phyloP scores from a whole-genome alignment of 2,329 filamentous ascomycete species.

The Arachnomyces sp. region DNA sequence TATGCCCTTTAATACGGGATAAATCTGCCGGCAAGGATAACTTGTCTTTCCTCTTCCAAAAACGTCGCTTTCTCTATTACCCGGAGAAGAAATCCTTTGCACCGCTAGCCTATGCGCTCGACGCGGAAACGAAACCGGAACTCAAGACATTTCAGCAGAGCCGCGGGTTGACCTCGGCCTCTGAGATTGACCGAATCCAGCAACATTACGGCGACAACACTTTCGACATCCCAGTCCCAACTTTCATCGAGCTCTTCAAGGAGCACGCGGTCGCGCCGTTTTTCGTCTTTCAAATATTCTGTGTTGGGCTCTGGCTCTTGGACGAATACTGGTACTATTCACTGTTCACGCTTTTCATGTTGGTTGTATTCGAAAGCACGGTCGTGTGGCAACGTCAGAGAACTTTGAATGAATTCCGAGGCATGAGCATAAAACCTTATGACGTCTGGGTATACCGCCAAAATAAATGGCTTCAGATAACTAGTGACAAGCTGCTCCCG shows the following conservation, averaged over 20 bases:
- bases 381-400: conserved; percentile 98
- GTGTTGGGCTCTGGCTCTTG: conserved; percentile 94
- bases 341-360: conserved; percentile 96
- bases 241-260: conserved; percentile 91
- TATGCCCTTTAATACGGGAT: conserved; percentile 73
- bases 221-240: conserved; percentile 95
- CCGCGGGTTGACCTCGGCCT: conserved; percentile 63
- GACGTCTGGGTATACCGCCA: conserved; percentile 84
- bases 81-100: conserved; percentile 65
- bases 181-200: conserved; percentile 71
- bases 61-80: conserved; percentile 87
- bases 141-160: conserved; percentile 73
- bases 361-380: conserved; percentile 94
- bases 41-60: conserved; percentile 91
- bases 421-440: conserved; percentile 99
- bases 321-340: conserved; percentile 99
- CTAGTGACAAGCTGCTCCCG: conserved; percentile 85
- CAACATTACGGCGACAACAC: conserved; percentile 94
- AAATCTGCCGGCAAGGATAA: conserved; percentile 66
- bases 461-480: conserved; percentile 78
- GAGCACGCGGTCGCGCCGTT: conserved; percentile 98
- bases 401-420: conserved; percentile 90
- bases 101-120: conserved; percentile 75
- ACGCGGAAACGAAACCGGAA: conserved; percentile 72
- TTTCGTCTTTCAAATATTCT: conserved; percentile 99